Base-by-base conservation (phyloP, 805 yeast genomes). In the Nakazawaea wyomingensis region DNA sequence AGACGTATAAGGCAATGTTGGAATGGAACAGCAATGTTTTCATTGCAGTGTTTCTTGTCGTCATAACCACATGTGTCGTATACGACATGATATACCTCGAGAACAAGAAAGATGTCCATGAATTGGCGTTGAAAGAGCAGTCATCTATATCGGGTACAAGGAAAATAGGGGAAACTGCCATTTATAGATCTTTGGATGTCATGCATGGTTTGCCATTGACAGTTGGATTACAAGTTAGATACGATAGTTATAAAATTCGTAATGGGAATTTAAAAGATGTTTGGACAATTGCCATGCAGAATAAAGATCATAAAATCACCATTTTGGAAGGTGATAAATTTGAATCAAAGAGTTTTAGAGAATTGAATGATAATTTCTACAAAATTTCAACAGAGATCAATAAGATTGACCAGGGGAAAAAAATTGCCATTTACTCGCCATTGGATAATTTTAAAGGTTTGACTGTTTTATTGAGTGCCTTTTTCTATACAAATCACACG, bases 191-290 rank as follows among this genome's bases (percentile, higher is more conserved):
- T 39, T 78, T 78, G 36, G 79, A 83, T 50, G 77, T 85, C 26
- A 93, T 90, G 18, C 80, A 77, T 55, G 85, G 87, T 4, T 57
- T 76, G 46, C 82, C 85, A 0, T 66, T 89, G 44, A 69, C 82
- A 18, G 73, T 85, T 2, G 95, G 95, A 0, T 62, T 85, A 43
- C 76, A 78, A 36, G 72, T 89, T 19, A 71, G 86, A 34, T 39
- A 44, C 21, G 68, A 74, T 20, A 80, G 76, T 28, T 84, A 82
- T 57, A 75, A 74, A 49, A 56, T 83, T 18, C 68, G 96, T 51
- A 82, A 85, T 57, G 96, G 96, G 3, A 80, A 77, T 50, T 57
- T 87, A 45, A 72, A 75, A 48, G 96, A 87, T 63, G 56, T 86
- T 3, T 86, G 93, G 90, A 74, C 69, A 42, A 62, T 80, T 11